Evolutionary conservation across 257 asterid genomes (phyloP).

Genomic region (Penstemon newberryi): DNA sequence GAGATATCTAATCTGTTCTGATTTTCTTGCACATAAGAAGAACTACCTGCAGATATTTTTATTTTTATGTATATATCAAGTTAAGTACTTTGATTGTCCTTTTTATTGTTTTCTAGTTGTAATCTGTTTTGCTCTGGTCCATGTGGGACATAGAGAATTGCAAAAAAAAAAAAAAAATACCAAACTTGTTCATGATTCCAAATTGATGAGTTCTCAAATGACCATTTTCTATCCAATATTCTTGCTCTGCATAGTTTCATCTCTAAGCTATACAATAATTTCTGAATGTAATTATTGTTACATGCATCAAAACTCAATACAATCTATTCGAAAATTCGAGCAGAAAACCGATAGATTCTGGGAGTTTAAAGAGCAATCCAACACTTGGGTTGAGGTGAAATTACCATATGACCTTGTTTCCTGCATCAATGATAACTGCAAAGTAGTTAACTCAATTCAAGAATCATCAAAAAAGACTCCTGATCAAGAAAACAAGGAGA

Average conservation of each 20-base stretch:
- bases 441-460: conserved; percentile 45
- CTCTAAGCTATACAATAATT: conserved; percentile 17
- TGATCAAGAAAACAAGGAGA: conserved; percentile 21
- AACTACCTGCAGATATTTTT: conserved; percentile 11
- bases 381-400: conserved; percentile 63
- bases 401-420: conserved; percentile 67
- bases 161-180: neutral
- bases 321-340: conserved; percentile 48
- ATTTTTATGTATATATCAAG: conserved; percentile 14
- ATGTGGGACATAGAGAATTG: conserved; percentile 28
- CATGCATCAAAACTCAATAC: conserved; percentile 34
- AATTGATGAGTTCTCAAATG: conserved; percentile 31
- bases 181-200: conserved; percentile 21
- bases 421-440: conserved; percentile 54
- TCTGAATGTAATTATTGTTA: conserved; percentile 41
- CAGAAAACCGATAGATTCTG: conserved; percentile 64
- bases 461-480: conserved; percentile 11
- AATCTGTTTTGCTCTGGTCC: conserved; percentile 44
- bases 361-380: conserved; percentile 64
- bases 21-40: conserved; percentile 8
- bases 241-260: conserved; percentile 34
- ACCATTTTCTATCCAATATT: conserved; percentile 31
- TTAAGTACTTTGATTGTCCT: conserved; percentile 31
- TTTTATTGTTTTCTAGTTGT: conserved; percentile 13
- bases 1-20: neutral